Evolutionary conservation across 2,329 filamentous ascomycete genomes (phyloP).

Genomic region (Botrytis hyacinthi): DNA sequence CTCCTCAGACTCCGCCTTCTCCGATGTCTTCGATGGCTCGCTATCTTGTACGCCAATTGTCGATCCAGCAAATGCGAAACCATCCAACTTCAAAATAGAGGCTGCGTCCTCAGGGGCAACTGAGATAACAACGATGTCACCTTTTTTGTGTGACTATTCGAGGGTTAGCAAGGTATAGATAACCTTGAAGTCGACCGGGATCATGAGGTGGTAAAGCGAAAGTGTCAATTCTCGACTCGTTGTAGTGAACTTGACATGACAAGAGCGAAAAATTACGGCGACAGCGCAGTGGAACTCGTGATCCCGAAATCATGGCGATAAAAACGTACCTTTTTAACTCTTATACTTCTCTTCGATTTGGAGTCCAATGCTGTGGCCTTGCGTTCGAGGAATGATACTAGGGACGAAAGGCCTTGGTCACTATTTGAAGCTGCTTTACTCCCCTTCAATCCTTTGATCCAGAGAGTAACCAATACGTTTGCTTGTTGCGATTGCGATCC

Average conservation of each 20-base stretch:
- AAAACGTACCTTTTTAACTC: conserved; percentile 78
- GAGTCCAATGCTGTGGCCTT: conserved; percentile 58
- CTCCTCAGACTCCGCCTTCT: conserved; percentile 46
- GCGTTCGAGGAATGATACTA: conserved; percentile 68
- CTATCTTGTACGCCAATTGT: conserved; percentile 54
- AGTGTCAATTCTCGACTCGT: conserved; percentile 34
- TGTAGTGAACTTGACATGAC: conserved; percentile 40
- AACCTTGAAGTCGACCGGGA: conserved; percentile 40
- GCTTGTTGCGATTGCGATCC: conserved; percentile 37
- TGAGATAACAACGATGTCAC: conserved; percentile 67
- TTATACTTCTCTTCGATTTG: conserved; percentile 49
- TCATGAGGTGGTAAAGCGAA: conserved; percentile 32
- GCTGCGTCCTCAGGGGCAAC: conserved; percentile 63
- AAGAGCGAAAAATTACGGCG: conserved; percentile 41
- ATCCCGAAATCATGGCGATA: conserved; percentile 46
- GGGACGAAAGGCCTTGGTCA: conserved; percentile 63
- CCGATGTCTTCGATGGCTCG: conserved; percentile 24
- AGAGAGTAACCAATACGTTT: conserved; percentile 37
- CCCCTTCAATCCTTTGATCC: conserved; percentile 60
- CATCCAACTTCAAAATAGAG: conserved; percentile 65
- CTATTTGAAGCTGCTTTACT: conserved; percentile 67
- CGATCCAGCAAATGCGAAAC: conserved; percentile 65
- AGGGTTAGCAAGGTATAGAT: conserved; percentile 58
- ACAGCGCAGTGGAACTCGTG: conserved; percentile 37
- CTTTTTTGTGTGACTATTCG: conserved; percentile 65